Conservation (phyloP, 1,284 basidiomycete species). For the Chalciporus sp. region DNA sequence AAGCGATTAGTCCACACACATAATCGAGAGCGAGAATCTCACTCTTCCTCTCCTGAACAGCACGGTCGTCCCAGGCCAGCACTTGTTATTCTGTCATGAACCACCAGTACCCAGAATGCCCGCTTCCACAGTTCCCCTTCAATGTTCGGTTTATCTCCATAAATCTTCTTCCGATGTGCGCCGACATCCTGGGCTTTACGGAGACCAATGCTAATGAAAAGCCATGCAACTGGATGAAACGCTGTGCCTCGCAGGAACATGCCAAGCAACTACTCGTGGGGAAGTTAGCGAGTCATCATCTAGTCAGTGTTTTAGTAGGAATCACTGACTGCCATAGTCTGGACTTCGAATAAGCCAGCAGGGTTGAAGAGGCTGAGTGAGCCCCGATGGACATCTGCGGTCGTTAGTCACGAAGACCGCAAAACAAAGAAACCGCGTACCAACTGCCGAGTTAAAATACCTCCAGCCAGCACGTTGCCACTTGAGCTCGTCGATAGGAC, state of each 20-base stretch:
- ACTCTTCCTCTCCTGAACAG: constrained; percentile 80
- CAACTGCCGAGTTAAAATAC: constrained; percentile 58
- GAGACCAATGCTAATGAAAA: constrained; percentile 65
- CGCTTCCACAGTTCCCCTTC: constrained; percentile 80
- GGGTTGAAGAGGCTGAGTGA: constrained; percentile 62
- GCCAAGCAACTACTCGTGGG: constrained; percentile 42
- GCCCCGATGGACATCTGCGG: constrained; percentile 50
- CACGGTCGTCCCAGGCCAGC: constrained; percentile 72
- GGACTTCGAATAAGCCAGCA: constrained; percentile 75
- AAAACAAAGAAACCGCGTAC: constrained; percentile 35
- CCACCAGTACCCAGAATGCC: constrained; percentile 73
- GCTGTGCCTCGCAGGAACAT: constrained; percentile 57
- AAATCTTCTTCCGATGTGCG: constrained; percentile 61
- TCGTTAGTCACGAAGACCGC: constrained; percentile 5
- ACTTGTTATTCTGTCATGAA: constrained; percentile 65
- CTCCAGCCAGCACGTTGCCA: constrained; percentile 68
- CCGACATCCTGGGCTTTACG: constrained; percentile 73
- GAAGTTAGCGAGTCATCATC: constrained; percentile 2
- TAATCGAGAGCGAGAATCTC: constrained; percentile 30
- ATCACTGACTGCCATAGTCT: constrained; percentile 54
- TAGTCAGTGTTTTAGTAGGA: background rate
- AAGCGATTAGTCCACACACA: constrained; percentile 10
- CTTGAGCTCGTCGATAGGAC: constrained; percentile 30
- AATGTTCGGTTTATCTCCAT: constrained; percentile 44
- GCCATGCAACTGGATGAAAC: constrained; percentile 64